Conservation (phyloP, 176 grass and related monocot species). For the Oryza longistaminata region DNA sequence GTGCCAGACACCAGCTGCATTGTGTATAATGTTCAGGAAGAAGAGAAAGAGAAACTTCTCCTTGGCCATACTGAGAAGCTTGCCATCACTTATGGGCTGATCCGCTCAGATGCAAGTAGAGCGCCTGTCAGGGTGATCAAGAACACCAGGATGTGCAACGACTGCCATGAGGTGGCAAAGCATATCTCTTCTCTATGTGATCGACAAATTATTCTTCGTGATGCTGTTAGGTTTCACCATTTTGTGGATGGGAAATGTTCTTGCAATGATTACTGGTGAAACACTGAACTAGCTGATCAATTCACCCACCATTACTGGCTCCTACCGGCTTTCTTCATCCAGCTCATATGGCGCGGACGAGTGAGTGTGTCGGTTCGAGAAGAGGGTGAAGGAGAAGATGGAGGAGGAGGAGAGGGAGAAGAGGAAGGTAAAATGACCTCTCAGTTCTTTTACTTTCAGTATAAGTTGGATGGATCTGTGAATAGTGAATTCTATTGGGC, state of each 20-base stretch:
- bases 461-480: too few relatives aligned
- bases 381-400: too few relatives aligned
- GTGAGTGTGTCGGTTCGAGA: too few relatives aligned
- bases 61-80: constrained; percentile 81
- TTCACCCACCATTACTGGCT: neutral
- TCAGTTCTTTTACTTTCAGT: too few relatives aligned
- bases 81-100: constrained; percentile 68
- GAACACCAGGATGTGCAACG: constrained; percentile 79
- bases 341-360: too few relatives aligned
- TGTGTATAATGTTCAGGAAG: constrained; percentile 52
- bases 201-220: constrained; percentile 59
- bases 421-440: too few relatives aligned
- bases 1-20: constrained; percentile 66
- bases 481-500: too few relatives aligned
- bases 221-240: constrained; percentile 68
- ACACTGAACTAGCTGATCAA: neutral
- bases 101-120: constrained; percentile 50
- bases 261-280: constrained; percentile 85
- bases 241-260: constrained; percentile 73
- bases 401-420: too few relatives aligned
- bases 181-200: constrained; percentile 50
- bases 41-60: constrained; percentile 75
- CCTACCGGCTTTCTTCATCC: neutral
- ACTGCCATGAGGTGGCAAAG: constrained; percentile 75
- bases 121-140: constrained; percentile 76